These are phyloP conservation scores for Colletotrichum spaethianum DNA, from an alignment of 2,329 filamentous ascomycete species.

Conservation along the genomic window DNA sequence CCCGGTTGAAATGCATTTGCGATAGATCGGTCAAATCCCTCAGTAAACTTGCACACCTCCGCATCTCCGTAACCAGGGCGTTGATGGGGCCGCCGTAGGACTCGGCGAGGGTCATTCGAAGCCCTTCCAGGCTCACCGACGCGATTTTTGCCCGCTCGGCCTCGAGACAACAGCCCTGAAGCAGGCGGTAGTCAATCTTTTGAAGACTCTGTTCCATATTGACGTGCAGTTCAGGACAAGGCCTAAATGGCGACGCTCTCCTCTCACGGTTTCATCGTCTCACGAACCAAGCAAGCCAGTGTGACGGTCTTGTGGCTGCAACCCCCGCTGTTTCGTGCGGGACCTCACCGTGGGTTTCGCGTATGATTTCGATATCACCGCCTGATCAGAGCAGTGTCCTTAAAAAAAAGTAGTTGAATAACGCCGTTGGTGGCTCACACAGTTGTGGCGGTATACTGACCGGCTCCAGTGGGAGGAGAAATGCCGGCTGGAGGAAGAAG, in stretches of 20 bases:
- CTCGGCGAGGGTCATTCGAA: conserved; percentile 62
- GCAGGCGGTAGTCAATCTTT: conserved; percentile 54
- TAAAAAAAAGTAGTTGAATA: not conserved
- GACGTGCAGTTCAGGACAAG: not conserved
- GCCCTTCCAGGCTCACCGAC: conserved; percentile 61
- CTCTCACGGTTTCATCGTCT: conserved; percentile 19
- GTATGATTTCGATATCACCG: not conserved
- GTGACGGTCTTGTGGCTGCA: not conserved
- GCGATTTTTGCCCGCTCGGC: conserved; percentile 67
- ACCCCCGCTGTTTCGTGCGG: not conserved
- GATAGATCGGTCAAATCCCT: conserved; percentile 69
- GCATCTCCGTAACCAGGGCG: conserved; percentile 63
- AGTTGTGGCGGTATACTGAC: conserved; percentile 7
- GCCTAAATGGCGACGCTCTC: conserved; percentile 22
- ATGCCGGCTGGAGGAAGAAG: not conserved
- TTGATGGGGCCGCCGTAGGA: conserved; percentile 62
- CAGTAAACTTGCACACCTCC: conserved; percentile 60
- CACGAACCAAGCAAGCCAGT: not conserved
- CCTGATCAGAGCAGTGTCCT: too few relatives aligned
- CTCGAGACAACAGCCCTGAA: conserved; percentile 68
- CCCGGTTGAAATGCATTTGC: conserved; percentile 64
- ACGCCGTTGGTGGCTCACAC: not conserved
- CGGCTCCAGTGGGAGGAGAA: not conserved
- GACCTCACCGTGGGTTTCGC: not conserved
- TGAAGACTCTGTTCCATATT: conserved; percentile 43